Base-by-base conservation (phyloP, 805 yeast genomes). In the Tetrapisispora phaffii region DNA sequence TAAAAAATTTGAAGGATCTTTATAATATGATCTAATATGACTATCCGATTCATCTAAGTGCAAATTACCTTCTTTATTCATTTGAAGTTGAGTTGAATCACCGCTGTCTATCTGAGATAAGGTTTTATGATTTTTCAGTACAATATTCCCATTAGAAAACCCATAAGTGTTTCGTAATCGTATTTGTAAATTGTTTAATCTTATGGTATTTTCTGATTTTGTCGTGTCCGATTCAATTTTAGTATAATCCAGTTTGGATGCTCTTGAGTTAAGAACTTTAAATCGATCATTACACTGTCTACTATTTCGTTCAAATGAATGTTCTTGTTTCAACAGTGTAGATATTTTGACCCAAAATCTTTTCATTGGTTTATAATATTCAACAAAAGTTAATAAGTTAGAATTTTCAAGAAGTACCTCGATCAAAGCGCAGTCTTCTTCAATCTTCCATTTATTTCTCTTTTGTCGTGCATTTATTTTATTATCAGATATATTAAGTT, bases 241-340 rank as follows among this genome's bases (percentile, higher is more conserved):
- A n/a, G 22, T 16, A 16, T 20, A 15, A 29, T 21, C 36, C 3
- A 49, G 31, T 28, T 49, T 53, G 16, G 35, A 41, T 6, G 55
- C 56, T 46, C 53, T 57, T 7, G 50, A 40, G 46, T 52, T 55
- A 12, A 59, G 42, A 7, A 59, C 54, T 44, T 57, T 59, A 44
- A 57, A 59, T 31, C 63, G 45, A 47, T 59, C 63, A 39, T 58
- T 59, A 39, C 62, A 57, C 42, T 59, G 63, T 36, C 63, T 51
- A n/a, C 57, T 47, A 46, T 59, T 59, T 44, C 62, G 49, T 16
- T 48, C 50, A 37, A 45, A 49, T 10, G 48, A 47, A 38, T 52
- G 48, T 35, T 45, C 50, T 21, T 52, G 49, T 10, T 35, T 36
- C 21, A 59, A 39, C n/a, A 52, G 49, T 17, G 48, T 44, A 15